Percentiles rank a stretch among this genome's conserved stretches.
phyloP scores from a whole-genome alignment of 2,329 filamentous ascomycete genomes.

The Nothophaeocryptopus gaeumannii region DNA sequence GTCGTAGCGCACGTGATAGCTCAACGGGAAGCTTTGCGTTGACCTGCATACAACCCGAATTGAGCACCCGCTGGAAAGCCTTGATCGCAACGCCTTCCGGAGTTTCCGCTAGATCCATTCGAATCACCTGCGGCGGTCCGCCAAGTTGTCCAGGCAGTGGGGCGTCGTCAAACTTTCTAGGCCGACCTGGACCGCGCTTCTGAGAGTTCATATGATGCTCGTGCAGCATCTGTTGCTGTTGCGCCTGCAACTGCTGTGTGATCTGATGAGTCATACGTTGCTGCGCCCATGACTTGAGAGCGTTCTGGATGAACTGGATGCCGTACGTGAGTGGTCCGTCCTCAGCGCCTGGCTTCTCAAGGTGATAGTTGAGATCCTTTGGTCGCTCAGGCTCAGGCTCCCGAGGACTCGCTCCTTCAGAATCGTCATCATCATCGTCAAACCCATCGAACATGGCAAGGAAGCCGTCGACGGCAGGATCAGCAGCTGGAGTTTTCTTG shows the following conservation, averaged over 20 bases:
- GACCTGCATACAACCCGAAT: conserved; percentile 32
- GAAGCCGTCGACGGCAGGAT: conserved; percentile 24
- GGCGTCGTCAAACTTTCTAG: conserved; percentile 24
- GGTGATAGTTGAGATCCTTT: conserved; percentile 14
- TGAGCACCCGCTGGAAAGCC: conserved; percentile 32
- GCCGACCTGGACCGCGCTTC: conserved; percentile 27
- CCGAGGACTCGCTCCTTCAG: conserved; percentile 3
- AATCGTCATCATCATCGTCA: conserved; percentile 23
- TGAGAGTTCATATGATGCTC: conserved; percentile 15
- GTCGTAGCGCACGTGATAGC: conserved; percentile 28
- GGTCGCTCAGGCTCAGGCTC: conserved; percentile 7
- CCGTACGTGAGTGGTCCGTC: conserved; percentile 31
- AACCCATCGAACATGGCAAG: conserved; percentile 26
- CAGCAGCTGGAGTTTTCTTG: conserved; percentile 4
- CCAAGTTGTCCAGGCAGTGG: conserved; percentile 8
- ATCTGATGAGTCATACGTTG: conserved; percentile 27
- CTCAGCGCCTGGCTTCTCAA: conserved; percentile 17
- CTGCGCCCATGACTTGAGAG: conserved; percentile 34
- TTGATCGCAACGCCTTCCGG: conserved; percentile 32
- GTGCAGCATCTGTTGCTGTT: conserved; percentile 18
- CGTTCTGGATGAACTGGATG: conserved; percentile 36
- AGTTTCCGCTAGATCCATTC: conserved; percentile 27
- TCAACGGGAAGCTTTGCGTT: conserved; percentile 26
- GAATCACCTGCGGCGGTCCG: conserved; percentile 20
- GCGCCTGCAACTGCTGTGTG: conserved; percentile 20